A percentile compares a stretch with the other conserved stretches of the same genome.
phyloP scores from a whole-genome alignment of 345 rosid genomes.

The Excoecaria cochinchinensis region DNA sequence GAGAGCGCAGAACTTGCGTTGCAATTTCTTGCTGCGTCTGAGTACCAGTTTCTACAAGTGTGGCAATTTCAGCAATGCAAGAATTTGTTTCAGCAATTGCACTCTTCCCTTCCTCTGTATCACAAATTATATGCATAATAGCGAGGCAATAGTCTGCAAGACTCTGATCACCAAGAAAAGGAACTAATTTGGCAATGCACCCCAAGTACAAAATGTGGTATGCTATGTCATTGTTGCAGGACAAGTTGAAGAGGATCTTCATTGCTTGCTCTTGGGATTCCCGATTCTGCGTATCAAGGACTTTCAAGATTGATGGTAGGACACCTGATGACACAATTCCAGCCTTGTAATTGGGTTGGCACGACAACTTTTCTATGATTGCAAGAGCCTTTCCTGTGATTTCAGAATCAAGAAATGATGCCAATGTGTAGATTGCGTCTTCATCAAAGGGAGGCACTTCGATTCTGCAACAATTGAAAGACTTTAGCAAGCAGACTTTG shows the following conservation, averaged over 20 bases:
- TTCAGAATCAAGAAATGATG: constrained; percentile 33
- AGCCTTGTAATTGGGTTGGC: constrained; percentile 21
- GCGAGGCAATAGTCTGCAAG: constrained; percentile 33
- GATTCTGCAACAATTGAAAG: constrained; percentile 22
- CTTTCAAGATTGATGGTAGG: constrained; percentile 31
- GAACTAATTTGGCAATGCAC: constrained; percentile 32
- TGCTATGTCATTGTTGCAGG: constrained; percentile 18
- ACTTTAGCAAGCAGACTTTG: not conserved
- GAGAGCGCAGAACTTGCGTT: constrained; percentile 23
- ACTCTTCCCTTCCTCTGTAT: constrained; percentile 24
- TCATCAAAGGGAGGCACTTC: constrained; percentile 24
- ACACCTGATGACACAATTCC: constrained; percentile 26
- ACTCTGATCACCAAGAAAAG: constrained; percentile 22
- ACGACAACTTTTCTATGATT: constrained; percentile 32
- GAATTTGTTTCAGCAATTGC: constrained; percentile 26
- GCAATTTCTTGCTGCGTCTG: constrained; percentile 32
- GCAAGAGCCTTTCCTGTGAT: constrained; percentile 25
- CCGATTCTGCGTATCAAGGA: constrained; percentile 25
- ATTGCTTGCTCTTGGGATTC: constrained; percentile 23
- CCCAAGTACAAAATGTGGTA: constrained; percentile 39
- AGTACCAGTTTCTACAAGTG: constrained; percentile 28
- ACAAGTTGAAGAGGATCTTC: constrained; percentile 35
- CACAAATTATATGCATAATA: constrained; percentile 30
- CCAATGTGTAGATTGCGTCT: constrained; percentile 29
- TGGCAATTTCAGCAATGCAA: constrained; percentile 24